These are phyloP conservation scores for Saksenaea oblongispora DNA, from an alignment of 371 early-diverging fungal genomes.

Conservation along the genomic window DNA sequence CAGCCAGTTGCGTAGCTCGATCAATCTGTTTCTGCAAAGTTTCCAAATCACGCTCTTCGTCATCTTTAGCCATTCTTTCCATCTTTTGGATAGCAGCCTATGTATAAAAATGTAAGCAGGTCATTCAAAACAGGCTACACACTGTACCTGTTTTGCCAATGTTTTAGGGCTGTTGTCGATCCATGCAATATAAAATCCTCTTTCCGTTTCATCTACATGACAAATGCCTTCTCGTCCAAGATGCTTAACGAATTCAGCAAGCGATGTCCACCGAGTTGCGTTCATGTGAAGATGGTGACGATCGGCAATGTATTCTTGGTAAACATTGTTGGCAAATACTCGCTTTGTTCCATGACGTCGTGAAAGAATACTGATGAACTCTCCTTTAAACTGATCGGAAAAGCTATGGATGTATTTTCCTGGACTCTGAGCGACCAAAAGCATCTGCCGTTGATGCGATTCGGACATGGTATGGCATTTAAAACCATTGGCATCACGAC, in stretches of 20 bases:
- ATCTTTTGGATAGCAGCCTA: constrained; percentile 84
- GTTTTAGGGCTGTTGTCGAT: constrained; percentile 91
- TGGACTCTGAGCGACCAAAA: constrained; percentile 83
- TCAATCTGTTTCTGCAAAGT: constrained; percentile 83
- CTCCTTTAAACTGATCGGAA: constrained; percentile 74
- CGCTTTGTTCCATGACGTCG: constrained; percentile 82
- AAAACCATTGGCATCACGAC: constrained; percentile 96
- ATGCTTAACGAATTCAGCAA: constrained; percentile 84
- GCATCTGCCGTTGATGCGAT: constrained; percentile 93
- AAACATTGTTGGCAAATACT: constrained; percentile 90
- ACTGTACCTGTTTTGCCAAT: constrained; percentile 62
- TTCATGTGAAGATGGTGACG: constrained; percentile 95
- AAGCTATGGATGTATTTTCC: constrained; percentile 68
- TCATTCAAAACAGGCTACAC: neutral
- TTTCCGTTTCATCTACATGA: constrained; percentile 87
- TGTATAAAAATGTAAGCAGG: neutral
- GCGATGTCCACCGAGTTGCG: constrained; percentile 87
- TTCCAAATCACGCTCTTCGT: constrained; percentile 82
- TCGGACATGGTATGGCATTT: constrained; percentile 93
- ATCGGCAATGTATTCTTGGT: constrained; percentile 94
- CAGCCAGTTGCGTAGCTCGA: constrained; percentile 61
- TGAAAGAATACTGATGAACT: constrained; percentile 73
- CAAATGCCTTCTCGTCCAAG: constrained; percentile 85
- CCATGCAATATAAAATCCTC: constrained; percentile 91
- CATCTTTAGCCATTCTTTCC: constrained; percentile 77